Percentiles rank a stretch among this genome's conserved stretches.
These are phyloP conservation scores for Magnusiomyces fungicola DNA, from an alignment of 1,139 yeast species.

Conservation along the genomic window DNA sequence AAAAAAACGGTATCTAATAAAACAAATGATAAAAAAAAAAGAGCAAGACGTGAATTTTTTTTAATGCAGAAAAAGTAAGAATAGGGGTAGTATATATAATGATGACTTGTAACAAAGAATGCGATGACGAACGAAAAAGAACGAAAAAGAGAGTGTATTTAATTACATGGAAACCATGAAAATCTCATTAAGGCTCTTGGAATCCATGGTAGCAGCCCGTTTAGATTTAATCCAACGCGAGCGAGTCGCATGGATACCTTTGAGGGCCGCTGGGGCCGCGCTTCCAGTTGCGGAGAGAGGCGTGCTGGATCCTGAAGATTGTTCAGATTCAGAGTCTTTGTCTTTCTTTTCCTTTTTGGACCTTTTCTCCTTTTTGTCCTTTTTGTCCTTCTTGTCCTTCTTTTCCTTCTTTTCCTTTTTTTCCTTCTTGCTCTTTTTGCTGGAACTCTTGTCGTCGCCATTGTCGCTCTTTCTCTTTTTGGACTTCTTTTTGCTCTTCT, in stretches of 20 bases:
- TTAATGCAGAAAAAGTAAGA: too few species aligned
- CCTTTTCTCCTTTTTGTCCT: constrained; percentile 4
- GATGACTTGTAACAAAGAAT: too few species aligned
- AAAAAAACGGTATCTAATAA: too few species aligned
- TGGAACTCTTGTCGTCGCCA: constrained; percentile 21
- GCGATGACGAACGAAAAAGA: too few species aligned
- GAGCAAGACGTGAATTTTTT: too few species aligned
- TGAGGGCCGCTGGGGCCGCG: constrained; percentile 1
- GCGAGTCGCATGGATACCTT: constrained; percentile 39
- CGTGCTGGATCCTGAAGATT: constrained; percentile 13
- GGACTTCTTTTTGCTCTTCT: constrained; percentile 21
- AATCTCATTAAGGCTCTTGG: constrained; percentile 81
- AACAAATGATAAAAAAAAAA: too few species aligned
- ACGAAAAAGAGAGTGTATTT: neutral
- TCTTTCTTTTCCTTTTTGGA: neutral
- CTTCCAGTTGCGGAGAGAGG: constrained; percentile 6
- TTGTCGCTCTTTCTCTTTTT: constrained; percentile 20
- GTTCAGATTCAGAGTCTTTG: constrained; percentile 15
- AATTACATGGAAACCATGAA: constrained; percentile 56
- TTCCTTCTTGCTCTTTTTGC: constrained; percentile 16
- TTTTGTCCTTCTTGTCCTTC: constrained; percentile 2
- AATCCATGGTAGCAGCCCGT: constrained; percentile 84
- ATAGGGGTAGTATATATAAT: too few species aligned
- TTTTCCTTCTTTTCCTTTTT: constrained; percentile 27
- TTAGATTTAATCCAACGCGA: constrained; percentile 84